phyloP scores from a whole-genome alignment of 169 alveolate genomes.

The Plasmodium relictum region DNA sequence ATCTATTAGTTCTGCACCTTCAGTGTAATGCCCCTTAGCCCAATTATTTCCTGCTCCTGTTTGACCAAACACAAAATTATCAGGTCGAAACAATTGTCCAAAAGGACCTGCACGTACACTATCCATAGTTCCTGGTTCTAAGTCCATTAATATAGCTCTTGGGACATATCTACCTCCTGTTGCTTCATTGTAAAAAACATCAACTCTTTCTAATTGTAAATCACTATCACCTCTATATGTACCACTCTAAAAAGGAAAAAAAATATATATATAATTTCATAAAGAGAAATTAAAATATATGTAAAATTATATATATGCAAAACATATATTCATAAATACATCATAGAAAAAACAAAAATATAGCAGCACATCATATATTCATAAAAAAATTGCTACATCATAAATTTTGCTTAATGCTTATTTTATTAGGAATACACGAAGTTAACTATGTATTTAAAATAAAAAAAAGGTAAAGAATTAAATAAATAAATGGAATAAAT shows the following conservation, averaged over 20 bases:
- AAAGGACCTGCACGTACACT: conserved; percentile 98
- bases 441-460: no score
- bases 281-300: neutral
- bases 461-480: no score
- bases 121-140: conserved; percentile 99
- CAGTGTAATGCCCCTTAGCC: conserved; percentile 99
- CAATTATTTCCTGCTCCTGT: conserved; percentile 99
- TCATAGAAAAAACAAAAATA: no score
- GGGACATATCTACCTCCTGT: conserved; percentile 99
- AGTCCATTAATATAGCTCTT: conserved; percentile 98
- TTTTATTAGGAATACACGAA: no score
- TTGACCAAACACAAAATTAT: conserved; percentile 99
- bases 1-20: conserved; percentile 99
- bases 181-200: conserved; percentile 97
- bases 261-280: neutral
- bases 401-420: no score
- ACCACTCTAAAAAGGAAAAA: conserved; percentile 89
- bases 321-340: neutral
- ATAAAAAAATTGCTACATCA: no score
- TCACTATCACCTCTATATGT: conserved; percentile 98
- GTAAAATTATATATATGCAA: neutral
- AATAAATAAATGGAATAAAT: no score
- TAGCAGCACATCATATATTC: no score
- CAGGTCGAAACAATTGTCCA: conserved; percentile 98
- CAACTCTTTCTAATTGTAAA: conserved; percentile 96